Evolutionary conservation across 768 basidiomycete genomes (phyloP).

Genomic region (Boletus huronensis): DNA sequence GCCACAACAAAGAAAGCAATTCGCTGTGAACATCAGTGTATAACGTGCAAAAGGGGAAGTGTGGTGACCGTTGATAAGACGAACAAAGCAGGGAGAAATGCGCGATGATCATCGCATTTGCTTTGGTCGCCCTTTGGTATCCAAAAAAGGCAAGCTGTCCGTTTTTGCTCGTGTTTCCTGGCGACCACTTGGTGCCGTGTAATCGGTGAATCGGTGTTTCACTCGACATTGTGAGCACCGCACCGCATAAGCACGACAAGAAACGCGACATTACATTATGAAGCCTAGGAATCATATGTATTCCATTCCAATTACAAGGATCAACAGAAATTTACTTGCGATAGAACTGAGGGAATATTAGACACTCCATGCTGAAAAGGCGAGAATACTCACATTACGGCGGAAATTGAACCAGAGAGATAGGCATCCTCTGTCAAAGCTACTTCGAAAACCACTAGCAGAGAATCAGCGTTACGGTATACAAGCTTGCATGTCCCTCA

Average conservation of each 20-base stretch:
- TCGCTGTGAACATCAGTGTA: conserved; percentile 5
- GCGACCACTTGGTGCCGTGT: conserved; percentile 4
- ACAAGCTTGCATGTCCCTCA: conserved; percentile 31
- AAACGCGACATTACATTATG: conserved; percentile 29
- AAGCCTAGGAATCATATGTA: conserved; percentile 19
- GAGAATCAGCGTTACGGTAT: conserved; percentile 10
- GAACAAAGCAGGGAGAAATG: conserved; percentile 22
- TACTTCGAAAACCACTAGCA: conserved; percentile 87
- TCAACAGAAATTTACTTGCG: conserved; percentile 53
- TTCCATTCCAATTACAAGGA: conserved; percentile 14
- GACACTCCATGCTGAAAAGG: conserved; percentile 11
- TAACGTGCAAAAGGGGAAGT: neutral
- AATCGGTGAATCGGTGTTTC: conserved; percentile 5
- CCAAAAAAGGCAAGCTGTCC: conserved; percentile 16
- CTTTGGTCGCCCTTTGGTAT: conserved; percentile 2
- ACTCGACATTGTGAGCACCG: conserved; percentile 18
- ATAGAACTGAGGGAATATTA: conserved; percentile 57
- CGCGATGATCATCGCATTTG: neutral
- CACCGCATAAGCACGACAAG: conserved; percentile 9
- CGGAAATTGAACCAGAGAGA: conserved; percentile 97
- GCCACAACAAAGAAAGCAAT: conserved; percentile 14
- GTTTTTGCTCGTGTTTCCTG: conserved; percentile 7
- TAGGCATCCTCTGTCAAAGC: conserved; percentile 94
- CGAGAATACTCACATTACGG: conserved; percentile 64
- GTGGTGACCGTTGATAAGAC: conserved; percentile 9